Evolutionary conservation across 139 green algal species (phyloP), one percentile per base, ranked within the genome.

Genomic region (Marvania coccoides): DNA sequence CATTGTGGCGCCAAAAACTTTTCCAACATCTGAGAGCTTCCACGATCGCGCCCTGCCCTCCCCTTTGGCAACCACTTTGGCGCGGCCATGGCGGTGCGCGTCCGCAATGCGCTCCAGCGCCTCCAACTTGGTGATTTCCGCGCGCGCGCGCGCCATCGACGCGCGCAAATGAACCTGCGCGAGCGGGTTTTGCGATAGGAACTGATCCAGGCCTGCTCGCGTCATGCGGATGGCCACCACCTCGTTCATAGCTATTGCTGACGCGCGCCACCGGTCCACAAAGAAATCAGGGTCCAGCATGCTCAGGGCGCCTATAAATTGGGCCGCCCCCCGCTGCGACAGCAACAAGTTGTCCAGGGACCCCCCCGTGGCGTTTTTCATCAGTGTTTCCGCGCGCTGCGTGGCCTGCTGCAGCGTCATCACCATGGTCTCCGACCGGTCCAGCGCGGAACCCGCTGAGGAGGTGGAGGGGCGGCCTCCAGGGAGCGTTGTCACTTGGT

Each of bases 161-260:
- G 71, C 71, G 8, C 71, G 55, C 42, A 78, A 28, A 48, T 73
- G 57, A 35, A 78, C 65, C 58, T 78, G 71, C n/a, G 65, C 63
- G 55, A 78, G 55, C 48, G 71, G 71, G 64, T 78, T 69, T 28
- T 78, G 64, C 61, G 64, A 34, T 42, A 78, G 36, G 34, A 78
- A 78, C 9, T 13, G 7, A 28, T 70, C 71, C 55, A 78, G 65
- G 6, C 64, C 71, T 45, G 37, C 47, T 19, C 31, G 48, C 4
- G 45, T 65, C 63, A 78, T 72, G 40, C 23, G 31, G 33, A 77
- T 51, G 5, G 37, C 40, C 35, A 56, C 34, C 23, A 78, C 63
- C 10, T 73, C 35, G 6, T 53, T 70, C 5, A n/a, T 33, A 2
- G 71, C 71, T 56, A 73, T 42, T 1, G 26, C 29, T 0, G 24